Percentiles rank a stretch among this genome's conserved stretches.
phyloP scores from a whole-genome alignment of 176 grass and related monocot species.

The Zoysia pacifica region DNA sequence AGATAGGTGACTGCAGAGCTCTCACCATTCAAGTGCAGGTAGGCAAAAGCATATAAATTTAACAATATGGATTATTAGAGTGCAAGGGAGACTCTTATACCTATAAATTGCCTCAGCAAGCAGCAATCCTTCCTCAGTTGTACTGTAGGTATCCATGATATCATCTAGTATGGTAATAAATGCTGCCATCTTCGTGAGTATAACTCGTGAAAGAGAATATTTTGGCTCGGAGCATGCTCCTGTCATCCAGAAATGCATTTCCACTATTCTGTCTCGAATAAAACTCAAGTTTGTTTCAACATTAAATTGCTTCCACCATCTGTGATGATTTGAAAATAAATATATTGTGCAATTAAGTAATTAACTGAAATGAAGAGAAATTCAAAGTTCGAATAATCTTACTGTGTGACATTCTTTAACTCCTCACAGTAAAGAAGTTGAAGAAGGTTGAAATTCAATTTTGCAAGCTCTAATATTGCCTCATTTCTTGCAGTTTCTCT shows the following conservation, averaged over 20 bases:
- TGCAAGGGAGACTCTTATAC: not conserved
- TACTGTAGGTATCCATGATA: slow-evolving; percentile 35
- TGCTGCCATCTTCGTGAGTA: slow-evolving; percentile 17
- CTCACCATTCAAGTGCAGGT: not conserved
- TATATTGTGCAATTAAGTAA: not conserved
- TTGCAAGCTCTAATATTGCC: slow-evolving; percentile 44
- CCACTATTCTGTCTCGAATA: slow-evolving; percentile 35
- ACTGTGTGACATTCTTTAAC: slow-evolving; percentile 35
- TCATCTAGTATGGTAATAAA: slow-evolving; percentile 43
- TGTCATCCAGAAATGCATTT: slow-evolving; percentile 41
- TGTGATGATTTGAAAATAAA: slow-evolving; percentile 6
- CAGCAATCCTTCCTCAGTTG: slow-evolving; percentile 26
- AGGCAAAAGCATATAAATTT: not conserved
- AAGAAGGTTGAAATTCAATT: slow-evolving; percentile 55
- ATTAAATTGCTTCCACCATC: slow-evolving; percentile 38
- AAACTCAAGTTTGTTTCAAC: slow-evolving; percentile 25
- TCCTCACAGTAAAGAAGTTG: slow-evolving; percentile 54
- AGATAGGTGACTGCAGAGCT: not conserved
- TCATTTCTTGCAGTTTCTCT: slow-evolving; percentile 29
- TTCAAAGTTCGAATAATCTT: slow-evolving; percentile 2
- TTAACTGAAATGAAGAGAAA: not conserved
- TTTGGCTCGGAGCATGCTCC: slow-evolving; percentile 22
- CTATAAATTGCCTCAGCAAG: slow-evolving; percentile 35
- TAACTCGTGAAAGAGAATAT: slow-evolving; percentile 20
- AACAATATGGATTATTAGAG: not conserved